Evolutionary conservation across 139 green algal genomes (phyloP), one percentile per base, ranked within the genome.

Genomic region (Chlamydomonas eustigma): DNA sequence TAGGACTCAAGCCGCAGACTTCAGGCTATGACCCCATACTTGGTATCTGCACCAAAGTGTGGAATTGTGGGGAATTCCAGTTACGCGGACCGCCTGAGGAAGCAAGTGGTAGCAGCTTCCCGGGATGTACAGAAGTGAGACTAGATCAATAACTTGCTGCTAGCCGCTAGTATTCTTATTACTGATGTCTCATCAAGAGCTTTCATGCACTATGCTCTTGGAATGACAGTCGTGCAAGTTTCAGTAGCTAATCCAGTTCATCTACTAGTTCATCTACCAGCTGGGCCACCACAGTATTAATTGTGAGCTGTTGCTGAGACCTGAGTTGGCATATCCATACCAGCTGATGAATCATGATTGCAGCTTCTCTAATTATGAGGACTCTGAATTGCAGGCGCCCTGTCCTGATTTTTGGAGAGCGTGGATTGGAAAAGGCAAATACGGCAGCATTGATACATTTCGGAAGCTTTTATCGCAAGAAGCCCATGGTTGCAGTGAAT

Each of bases 381-480:
- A n/a, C n/a, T n/a, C n/a, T n/a, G n/a, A n/a, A n/a, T n/a, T 38
- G 39, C 65, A 80, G 76, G 66, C 37, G 35, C 6, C 84, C 86
- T 2, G 78, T 89, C 18, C 51, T 91, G 3, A 67, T 94, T 0
- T 91, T 92, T 78, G 90, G 90, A 1, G 90, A 94, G 84, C 86
- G 84, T 3, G 90, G 90, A 0, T 72, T 94, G 50, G 51, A 89
- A 39, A 94, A 94, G 80, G 76, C 85, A 44, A 87, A 88, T 71
- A 69, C 89, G 2, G 87, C 87, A 0, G 76, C 85, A 12, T 84
- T 94, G 8, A 77, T 94, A 30, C 90, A 94, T 73, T 93, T 89
- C 76, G 84, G 87, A 2, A 37, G 77, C 4, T 69, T 52, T 28
- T 32, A 73, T 58, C 78, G 81, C 24, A 28, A 5, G 4, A 71